Percentiles rank a stretch among this genome's conserved stretches.
Conservation (phyloP, 1,139 yeast genomes). For the Diutina pseudorugosa region DNA sequence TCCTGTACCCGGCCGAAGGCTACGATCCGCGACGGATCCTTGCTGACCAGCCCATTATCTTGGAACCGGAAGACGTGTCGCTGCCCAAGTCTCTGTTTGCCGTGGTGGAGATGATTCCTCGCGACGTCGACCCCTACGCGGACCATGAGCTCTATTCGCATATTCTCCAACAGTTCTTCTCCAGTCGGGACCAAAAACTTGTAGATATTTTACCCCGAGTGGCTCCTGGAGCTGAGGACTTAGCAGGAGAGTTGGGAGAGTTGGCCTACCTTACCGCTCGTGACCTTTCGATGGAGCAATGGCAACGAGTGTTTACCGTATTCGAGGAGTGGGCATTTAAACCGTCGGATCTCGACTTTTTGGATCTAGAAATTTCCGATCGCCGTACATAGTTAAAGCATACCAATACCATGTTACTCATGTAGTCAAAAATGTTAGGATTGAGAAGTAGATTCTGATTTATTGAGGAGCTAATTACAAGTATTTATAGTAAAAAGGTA, state of each 20-base stretch:
- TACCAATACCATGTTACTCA: background rate
- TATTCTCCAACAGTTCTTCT: conserved; percentile 53
- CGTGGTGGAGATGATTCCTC: conserved; percentile 53
- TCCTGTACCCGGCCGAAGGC: conserved; percentile 9
- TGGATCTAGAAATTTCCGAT: background rate
- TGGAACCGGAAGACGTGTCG: conserved; percentile 14
- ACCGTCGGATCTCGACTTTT: conserved; percentile 26
- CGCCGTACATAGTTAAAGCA: background rate
- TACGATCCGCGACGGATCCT: conserved; percentile 27
- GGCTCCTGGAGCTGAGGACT: conserved; percentile 82
- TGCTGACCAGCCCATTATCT: conserved; percentile 25
- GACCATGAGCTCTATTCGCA: conserved; percentile 53
- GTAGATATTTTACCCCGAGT: conserved; percentile 37
- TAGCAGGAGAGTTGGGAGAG: conserved; percentile 20
- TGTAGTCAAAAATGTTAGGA: no score
- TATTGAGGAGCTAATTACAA: no score
- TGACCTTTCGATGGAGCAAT: conserved; percentile 43
- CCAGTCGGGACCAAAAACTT: conserved; percentile 37
- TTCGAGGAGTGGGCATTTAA: conserved; percentile 81
- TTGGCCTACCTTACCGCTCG: conserved; percentile 34
- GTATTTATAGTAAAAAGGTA: no score
- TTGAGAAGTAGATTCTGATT: no score
- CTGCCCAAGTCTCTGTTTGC: conserved; percentile 21
- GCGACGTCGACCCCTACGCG: conserved; percentile 13
- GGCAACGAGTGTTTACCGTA: conserved; percentile 33